phyloP scores from a whole-genome alignment of 352 stramenopile species.

The Thraustochytrium striatum region DNA sequence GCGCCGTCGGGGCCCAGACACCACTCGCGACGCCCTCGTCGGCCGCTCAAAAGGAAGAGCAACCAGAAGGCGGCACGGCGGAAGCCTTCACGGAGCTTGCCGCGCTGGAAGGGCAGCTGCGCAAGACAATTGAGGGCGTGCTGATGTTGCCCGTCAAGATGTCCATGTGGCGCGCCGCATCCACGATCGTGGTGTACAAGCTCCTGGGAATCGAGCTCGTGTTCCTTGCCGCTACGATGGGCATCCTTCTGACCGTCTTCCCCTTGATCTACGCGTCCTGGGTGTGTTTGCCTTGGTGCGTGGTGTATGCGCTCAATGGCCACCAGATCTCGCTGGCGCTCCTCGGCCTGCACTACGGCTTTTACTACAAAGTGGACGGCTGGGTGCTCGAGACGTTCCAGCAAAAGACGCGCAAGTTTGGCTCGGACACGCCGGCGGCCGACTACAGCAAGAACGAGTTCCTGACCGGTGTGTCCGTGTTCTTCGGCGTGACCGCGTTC shows the following conservation, averaged over 20 bases:
- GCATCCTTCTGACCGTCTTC: constrained; percentile 30
- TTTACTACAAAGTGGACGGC: neutral
- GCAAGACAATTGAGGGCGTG: constrained; percentile 16
- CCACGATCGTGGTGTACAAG: constrained; percentile 22
- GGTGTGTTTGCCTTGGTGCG: constrained; percentile 23
- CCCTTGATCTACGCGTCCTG: constrained; percentile 38
- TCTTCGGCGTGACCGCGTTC: constrained; percentile 39
- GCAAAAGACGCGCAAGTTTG: neutral
- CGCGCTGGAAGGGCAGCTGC: constrained; percentile 16
- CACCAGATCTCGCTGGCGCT: neutral
- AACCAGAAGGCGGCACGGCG: neutral
- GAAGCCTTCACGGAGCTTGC: neutral
- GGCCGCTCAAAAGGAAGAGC: no score
- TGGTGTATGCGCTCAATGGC: constrained; percentile 29
- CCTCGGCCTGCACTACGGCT: constrained; percentile 6
- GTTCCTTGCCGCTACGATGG: constrained; percentile 3
- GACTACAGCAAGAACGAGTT: constrained; percentile 39
- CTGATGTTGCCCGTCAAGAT: constrained; percentile 36
- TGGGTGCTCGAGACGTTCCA: constrained; percentile 28
- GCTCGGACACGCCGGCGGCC: neutral
- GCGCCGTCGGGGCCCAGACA: no score
- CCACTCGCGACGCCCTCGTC: no score
- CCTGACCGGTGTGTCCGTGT: constrained; percentile 42
- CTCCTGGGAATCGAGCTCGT: constrained; percentile 9
- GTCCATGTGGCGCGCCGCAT: constrained; percentile 4